phyloP scores from a whole-genome alignment of 345 rosid species.

The Turritis glabra region DNA sequence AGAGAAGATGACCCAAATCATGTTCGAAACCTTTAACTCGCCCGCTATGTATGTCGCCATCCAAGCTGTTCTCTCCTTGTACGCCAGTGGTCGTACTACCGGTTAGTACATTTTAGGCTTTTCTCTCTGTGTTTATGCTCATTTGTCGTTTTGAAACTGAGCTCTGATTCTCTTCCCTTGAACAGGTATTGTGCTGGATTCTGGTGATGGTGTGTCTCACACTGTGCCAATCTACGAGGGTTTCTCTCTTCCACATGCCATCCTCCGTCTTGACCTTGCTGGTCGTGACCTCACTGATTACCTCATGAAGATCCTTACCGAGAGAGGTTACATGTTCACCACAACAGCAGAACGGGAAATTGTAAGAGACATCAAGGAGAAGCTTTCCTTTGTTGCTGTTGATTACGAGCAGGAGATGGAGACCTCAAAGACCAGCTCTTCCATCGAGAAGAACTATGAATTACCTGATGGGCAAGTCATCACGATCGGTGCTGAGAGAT shows the following conservation, averaged over 20 bases:
- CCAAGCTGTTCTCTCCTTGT: conserved; percentile 61
- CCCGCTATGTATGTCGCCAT: conserved; percentile 66
- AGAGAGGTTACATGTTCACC: conserved; percentile 60
- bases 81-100: conserved; percentile 70
- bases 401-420: conserved; percentile 70
- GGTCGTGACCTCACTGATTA: conserved; percentile 64
- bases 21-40: conserved; percentile 59
- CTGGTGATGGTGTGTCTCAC: conserved; percentile 66
- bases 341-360: conserved; percentile 86
- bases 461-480: conserved; percentile 68
- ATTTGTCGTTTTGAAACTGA: background rate
- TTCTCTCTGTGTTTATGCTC: conserved; percentile 4
- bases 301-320: conserved; percentile 63
- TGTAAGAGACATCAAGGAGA: conserved; percentile 89
- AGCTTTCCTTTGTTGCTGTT: conserved; percentile 60
- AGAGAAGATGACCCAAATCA: conserved; percentile 67
- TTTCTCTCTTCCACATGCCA: conserved; percentile 68
- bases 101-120: conserved; percentile 38
- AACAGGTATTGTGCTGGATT: conserved; percentile 62
- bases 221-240: conserved; percentile 64
- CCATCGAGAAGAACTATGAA: conserved; percentile 70
- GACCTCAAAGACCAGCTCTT: conserved; percentile 64
- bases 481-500: conserved; percentile 68
- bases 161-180: conserved; percentile 2
- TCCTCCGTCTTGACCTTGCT: conserved; percentile 66